phyloP scores from a whole-genome alignment of 2,329 filamentous ascomycete genomes.

The Aspergillus novofumigatus region DNA sequence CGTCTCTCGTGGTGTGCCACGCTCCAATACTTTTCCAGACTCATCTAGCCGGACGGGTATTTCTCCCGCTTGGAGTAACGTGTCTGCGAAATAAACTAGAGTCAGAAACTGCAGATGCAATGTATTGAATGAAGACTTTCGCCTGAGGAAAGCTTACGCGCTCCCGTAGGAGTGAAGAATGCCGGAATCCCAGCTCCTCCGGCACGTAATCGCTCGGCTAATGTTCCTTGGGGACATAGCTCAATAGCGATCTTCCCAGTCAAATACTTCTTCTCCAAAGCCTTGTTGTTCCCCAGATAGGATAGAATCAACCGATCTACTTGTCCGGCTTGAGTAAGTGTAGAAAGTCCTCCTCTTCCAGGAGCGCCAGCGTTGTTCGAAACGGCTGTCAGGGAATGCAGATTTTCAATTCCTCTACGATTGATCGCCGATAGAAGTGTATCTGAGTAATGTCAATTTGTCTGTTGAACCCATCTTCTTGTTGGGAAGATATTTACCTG shows the following conservation, averaged over 20 bases:
- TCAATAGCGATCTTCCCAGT: conserved; percentile 71
- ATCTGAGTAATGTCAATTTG: conserved; percentile 41
- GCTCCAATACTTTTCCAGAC: conserved; percentile 72
- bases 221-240: conserved; percentile 65
- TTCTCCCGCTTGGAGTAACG: conserved; percentile 36
- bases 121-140: neutral
- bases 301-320: conserved; percentile 69
- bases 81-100: conserved; percentile 19
- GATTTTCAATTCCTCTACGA: conserved; percentile 52
- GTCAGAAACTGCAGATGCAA: neutral
- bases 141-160: conserved; percentile 45
- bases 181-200: conserved; percentile 74
- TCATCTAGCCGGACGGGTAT: conserved; percentile 73
- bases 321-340: conserved; percentile 65
- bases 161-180: conserved; percentile 74
- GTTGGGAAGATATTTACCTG: conserved; percentile 44
- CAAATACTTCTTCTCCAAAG: conserved; percentile 69
- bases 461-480: neutral
- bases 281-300: conserved; percentile 74
- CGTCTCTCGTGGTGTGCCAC: conserved; percentile 63
- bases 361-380: conserved; percentile 77
- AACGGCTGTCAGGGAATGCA: conserved; percentile 64
- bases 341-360: conserved; percentile 63
- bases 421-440: conserved; percentile 68
- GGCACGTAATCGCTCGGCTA: conserved; percentile 55